These are phyloP conservation scores for Paxillus ammoniavirescens DNA, from an alignment of 768 basidiomycete species.

Conservation along the genomic window DNA sequence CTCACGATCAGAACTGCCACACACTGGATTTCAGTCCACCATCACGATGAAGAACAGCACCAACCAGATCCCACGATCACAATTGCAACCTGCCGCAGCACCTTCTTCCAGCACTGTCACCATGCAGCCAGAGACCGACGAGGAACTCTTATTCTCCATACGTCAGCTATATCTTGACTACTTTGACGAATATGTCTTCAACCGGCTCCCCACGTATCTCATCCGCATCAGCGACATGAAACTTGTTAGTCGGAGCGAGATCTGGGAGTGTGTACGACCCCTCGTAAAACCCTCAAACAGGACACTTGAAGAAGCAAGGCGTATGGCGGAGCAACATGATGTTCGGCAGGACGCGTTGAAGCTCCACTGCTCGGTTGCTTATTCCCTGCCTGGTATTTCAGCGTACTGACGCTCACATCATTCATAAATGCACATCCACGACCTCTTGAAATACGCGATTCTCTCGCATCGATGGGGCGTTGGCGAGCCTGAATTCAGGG, in stretches of 20 bases:
- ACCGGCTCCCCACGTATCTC: constrained; percentile 15
- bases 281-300: not conserved
- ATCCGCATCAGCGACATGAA: constrained; percentile 12
- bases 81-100: no score
- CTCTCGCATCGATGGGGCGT: constrained; percentile 28
- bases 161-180: constrained; percentile 4
- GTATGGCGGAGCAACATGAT: no score
- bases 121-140: no score
- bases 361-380: not conserved
- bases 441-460: constrained; percentile 22
- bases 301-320: not conserved
- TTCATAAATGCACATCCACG: constrained; percentile 13
- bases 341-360: not conserved
- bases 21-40: no score
- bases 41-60: no score
- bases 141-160: no score
- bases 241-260: constrained; percentile 5
- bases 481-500: constrained; percentile 21
- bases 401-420: constrained; percentile 9
- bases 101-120: no score
- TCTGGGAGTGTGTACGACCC: constrained; percentile 5
- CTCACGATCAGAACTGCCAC: no score
- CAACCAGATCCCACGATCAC: no score
- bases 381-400: not conserved
- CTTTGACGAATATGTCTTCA: constrained; percentile 9